Base-by-base conservation (phyloP, 2,329 filamentous ascomycete genomes). In the Hypoxylon sp. region DNA sequence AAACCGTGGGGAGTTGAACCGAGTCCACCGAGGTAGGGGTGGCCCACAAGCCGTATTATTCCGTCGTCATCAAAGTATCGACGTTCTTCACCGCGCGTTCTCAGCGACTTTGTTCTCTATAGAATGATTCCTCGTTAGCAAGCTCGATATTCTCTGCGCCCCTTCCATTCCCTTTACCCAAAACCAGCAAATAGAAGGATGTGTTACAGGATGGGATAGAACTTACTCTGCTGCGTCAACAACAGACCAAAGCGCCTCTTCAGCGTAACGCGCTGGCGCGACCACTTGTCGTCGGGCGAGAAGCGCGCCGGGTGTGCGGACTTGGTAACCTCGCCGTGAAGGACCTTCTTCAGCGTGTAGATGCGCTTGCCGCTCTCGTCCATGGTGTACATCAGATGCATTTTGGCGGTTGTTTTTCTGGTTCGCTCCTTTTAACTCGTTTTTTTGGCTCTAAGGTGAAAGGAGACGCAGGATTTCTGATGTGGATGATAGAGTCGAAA, bases 211-310 rank as follows among this genome's bases (percentile, higher is more conserved):
- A 54, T 33, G 14, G 17, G 14, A 40, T 13, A 56, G 40, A 73
- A 84, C 84, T 72, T 72, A 88, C 86, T 85, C 80, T 85, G 91
- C 86, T 97, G 93, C 60, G 92, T 96, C 80, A 97, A 84, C 70
- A 98, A 89, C 72, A 98, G 87, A 54, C 91, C 91, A 79, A 97
- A 98, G 78, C 96, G 89, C 85, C 93, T 94, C 91, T 98, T 97
- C 77, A 98, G 87, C 20, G 94, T 97, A 55, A 98, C 94, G 76
- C 96, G 90, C 85, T 98, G 95, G 79, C 94, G 92, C 78, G 94
- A 97, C 88, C 97, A 98, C 87, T 98, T 97, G 87, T 99, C 96
- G 84, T 99, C 96, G 72, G 96, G 96, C 51, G 94, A 97, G 87
- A 98, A 99, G 75, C 96, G 89, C 48, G 96, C 96, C 51, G 96